Evolutionary conservation across 257 asterid species (phyloP), one percentile per base, ranked within the genome.

Genomic region (Solanum microdontum): DNA sequence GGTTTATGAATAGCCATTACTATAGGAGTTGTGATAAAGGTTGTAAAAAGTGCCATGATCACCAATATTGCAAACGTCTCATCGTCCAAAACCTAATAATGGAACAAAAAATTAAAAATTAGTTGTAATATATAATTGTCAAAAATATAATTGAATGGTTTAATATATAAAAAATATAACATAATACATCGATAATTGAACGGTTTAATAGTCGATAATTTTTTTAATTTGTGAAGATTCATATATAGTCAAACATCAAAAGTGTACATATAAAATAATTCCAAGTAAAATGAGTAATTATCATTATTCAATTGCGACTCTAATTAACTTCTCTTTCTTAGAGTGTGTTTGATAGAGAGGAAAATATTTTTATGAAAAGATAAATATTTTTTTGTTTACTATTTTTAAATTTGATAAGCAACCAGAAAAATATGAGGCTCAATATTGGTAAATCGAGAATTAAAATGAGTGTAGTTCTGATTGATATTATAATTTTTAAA

Each of bases 31-130:
- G 97, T 94, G 13, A 93, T 86, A 92, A 94, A 93, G 37, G 98
- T 94, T 74, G 95, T 94, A 87, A 93, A 88, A n/a, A 94, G 88
- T 60, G 98, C 98, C 97, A 94, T 94, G 33, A 93, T 90, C 51
- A 94, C 95, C 48, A 94, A 88, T 84, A 94, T 94, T 6, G 98
- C 91, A 74, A 94, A 94, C 3, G 90, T 91, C 90, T 94, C 95
- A 36, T 94, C 96, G 39, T 93, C 90, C 39, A 94, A 87, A 19
- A 94, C 98, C 97, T 94, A 90, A 6, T 30, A 90, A 11, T 30
- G 5, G 10, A 26, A 10, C 8, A 72, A 85, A 0, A 13, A 73
- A 2, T 1, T 5, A 26, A 62, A 86, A 43, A 8, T 70, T 30
- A 70, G 24, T 28, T 8, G 13, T 62, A 9, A 77, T 17, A 60